phyloP scores from a whole-genome alignment of 805 yeast genomes.

The Candida caryicola region DNA sequence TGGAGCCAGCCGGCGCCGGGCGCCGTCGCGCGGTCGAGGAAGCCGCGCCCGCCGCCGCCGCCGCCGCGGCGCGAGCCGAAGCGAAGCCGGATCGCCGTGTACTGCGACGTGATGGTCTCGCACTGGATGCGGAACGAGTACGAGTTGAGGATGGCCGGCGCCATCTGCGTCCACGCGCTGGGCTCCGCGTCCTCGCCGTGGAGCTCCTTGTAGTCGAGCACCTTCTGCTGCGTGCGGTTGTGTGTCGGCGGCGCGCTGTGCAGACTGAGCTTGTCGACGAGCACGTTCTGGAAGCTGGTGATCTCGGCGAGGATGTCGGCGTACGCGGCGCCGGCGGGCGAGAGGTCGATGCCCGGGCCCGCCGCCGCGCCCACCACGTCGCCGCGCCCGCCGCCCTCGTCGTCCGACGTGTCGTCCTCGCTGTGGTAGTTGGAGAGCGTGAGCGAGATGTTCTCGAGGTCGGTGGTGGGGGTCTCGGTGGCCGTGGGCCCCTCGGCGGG shows the following conservation, averaged over 20 bases:
- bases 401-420: conserved; percentile 15
- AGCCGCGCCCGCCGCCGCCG: conserved; percentile 32
- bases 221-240: conserved; percentile 34
- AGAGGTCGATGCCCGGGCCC: conserved; percentile 5
- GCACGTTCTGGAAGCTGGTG: conserved; percentile 29
- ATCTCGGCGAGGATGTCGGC: conserved; percentile 24
- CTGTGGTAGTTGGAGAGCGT: conserved; percentile 18
- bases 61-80: conserved; percentile 25
- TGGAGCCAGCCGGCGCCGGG: background rate
- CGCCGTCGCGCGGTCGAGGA: conserved; percentile 14
- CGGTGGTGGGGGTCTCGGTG: background rate
- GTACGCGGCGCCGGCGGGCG: conserved; percentile 5
- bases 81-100: conserved; percentile 35
- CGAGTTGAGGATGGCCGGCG: background rate
- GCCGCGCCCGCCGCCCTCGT: background rate
- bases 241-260: conserved; percentile 6
- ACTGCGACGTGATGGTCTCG: conserved; percentile 35
- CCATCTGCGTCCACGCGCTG: background rate
- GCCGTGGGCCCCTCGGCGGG: background rate
- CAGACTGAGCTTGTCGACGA: conserved; percentile 22
- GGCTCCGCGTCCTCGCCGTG: conserved; percentile 9
- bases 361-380: background rate
- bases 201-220: conserved; percentile 33
- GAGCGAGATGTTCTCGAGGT: conserved; percentile 3
- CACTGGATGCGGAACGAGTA: conserved; percentile 27